Evolutionary conservation across 2,329 filamentous ascomycete species (phyloP).

Genomic region (Ophiostoma ulmi): DNA sequence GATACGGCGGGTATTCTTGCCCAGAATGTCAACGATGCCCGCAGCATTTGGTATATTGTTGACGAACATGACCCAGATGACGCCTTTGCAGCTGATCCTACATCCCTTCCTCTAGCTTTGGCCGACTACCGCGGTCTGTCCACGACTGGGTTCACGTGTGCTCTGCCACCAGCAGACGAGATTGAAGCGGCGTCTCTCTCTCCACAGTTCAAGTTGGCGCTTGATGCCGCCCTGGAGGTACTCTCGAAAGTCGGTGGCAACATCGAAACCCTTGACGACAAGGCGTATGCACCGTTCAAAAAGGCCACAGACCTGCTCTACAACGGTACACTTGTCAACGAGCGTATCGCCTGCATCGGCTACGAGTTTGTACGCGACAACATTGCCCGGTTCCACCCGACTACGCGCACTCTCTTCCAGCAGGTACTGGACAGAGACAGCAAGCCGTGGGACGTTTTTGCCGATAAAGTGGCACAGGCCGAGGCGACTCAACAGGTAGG

Average conservation of each 20-base stretch:
- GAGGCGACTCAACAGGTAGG: background rate
- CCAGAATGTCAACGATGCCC: background rate
- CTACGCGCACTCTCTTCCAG: conserved; percentile 43
- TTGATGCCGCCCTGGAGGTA: background rate
- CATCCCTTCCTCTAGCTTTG: background rate
- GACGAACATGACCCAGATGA: background rate
- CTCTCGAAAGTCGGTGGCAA: background rate
- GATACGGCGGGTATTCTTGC: background rate
- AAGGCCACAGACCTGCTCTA: background rate
- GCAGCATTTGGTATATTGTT: background rate
- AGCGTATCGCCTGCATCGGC: conserved; percentile 38
- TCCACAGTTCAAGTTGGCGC: background rate
- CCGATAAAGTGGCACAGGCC: background rate
- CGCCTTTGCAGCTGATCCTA: background rate
- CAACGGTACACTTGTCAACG: background rate
- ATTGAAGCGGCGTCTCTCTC: background rate
- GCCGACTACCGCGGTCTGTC: background rate
- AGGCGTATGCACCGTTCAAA: background rate
- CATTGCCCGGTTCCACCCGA: conserved; percentile 43
- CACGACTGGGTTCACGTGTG: conserved; percentile 1
- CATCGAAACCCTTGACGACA: background rate
- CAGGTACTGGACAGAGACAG: conserved; percentile 36
- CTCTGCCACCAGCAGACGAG: background rate
- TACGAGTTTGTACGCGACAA: conserved; percentile 35
- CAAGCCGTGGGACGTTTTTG: conserved; percentile 43